Evolutionary conservation across 495 filamentous ascomycete species (phyloP).

Genomic region (Jackrogersella multiformis): DNA sequence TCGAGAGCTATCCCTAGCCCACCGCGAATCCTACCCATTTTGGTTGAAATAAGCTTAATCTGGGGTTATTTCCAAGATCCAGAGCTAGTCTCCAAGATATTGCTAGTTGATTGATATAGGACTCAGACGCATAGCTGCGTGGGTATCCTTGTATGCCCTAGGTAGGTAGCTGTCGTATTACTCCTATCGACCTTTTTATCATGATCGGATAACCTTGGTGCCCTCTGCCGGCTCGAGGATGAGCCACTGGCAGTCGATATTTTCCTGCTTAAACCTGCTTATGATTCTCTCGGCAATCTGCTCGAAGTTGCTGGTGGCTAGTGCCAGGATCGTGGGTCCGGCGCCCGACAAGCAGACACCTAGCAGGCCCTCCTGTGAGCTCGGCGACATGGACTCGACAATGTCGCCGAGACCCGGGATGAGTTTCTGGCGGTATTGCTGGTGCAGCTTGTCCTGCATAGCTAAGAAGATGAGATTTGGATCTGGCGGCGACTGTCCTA

Average conservation of each 20-base stretch:
- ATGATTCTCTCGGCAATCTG: slow-evolving; percentile 83
- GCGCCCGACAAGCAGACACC: slow-evolving; percentile 94
- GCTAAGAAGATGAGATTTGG: slow-evolving; percentile 91
- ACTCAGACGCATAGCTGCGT: neutral
- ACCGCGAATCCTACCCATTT: slow-evolving; percentile 4
- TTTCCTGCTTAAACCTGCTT: slow-evolving; percentile 68
- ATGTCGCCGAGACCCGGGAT: slow-evolving; percentile 94
- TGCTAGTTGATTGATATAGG: neutral
- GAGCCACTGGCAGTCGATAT: slow-evolving; percentile 85
- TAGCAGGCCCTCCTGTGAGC: slow-evolving; percentile 83
- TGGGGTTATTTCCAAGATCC: slow-evolving; percentile 1
- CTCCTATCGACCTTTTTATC: neutral
- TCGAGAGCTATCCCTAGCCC: slow-evolving; percentile 6
- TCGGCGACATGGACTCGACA: slow-evolving; percentile 83
- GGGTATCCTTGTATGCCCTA: slow-evolving; percentile 22
- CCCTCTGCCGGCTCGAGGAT: slow-evolving; percentile 89
- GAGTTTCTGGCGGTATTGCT: slow-evolving; percentile 87
- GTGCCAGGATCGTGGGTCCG: slow-evolving; percentile 90
- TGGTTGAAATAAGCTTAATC: slow-evolving; percentile 23
- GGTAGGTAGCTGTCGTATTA: neutral
- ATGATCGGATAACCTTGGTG: slow-evolving; percentile 63
- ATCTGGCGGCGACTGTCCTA: slow-evolving; percentile 89
- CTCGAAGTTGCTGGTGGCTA: slow-evolving; percentile 88
- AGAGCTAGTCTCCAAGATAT: neutral
- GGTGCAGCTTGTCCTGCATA: slow-evolving; percentile 98